These are phyloP conservation scores for Mortierella claussenii DNA, from an alignment of 192 early-diverging fungal species.

Conservation along the genomic window DNA sequence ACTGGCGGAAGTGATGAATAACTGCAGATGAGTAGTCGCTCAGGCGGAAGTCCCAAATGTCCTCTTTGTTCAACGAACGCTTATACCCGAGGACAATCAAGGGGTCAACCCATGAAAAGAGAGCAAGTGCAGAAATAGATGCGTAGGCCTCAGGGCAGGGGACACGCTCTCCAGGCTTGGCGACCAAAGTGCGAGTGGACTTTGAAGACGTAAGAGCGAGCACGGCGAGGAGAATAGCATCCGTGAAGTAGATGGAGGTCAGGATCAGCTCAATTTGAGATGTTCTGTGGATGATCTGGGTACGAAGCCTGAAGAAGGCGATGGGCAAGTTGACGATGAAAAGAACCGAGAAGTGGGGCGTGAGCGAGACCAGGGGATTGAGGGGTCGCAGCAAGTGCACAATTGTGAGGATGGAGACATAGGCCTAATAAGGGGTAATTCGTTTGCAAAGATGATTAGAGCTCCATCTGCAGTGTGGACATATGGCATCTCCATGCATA, in stretches of 20 bases:
- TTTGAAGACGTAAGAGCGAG: slow-evolving; percentile 39
- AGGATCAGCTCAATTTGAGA: slow-evolving; percentile 34
- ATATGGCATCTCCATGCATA: too few species aligned
- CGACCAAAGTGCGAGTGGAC: slow-evolving; percentile 18
- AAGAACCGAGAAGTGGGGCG: slow-evolving; percentile 41
- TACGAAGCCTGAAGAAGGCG: slow-evolving; percentile 43
- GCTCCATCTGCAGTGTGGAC: too few species aligned
- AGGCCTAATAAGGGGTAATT: slow-evolving; percentile 9
- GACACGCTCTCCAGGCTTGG: slow-evolving; percentile 40
- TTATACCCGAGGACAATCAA: slow-evolving; percentile 36
- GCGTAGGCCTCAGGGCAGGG: slow-evolving; percentile 37
- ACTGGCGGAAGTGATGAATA: slow-evolving; percentile 52
- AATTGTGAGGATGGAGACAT: slow-evolving; percentile 31
- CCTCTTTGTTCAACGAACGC: slow-evolving; percentile 26
- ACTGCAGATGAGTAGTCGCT: slow-evolving; percentile 49
- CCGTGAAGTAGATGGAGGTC: slow-evolving; percentile 35
- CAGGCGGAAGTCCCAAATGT: slow-evolving; percentile 52
- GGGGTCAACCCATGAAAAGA: slow-evolving; percentile 49
- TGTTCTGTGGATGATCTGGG: slow-evolving; percentile 35
- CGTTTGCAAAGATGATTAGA: too few species aligned
- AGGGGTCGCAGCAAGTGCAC: slow-evolving; percentile 40
- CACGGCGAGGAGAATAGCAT: slow-evolving; percentile 30
- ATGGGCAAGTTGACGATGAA: slow-evolving; percentile 48
- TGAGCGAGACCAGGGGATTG: slow-evolving; percentile 48
- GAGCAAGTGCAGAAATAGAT: slow-evolving; percentile 20